Base-by-base conservation (phyloP, 2,329 filamentous ascomycete genomes). In the Pseudogymnoascus sp. region DNA sequence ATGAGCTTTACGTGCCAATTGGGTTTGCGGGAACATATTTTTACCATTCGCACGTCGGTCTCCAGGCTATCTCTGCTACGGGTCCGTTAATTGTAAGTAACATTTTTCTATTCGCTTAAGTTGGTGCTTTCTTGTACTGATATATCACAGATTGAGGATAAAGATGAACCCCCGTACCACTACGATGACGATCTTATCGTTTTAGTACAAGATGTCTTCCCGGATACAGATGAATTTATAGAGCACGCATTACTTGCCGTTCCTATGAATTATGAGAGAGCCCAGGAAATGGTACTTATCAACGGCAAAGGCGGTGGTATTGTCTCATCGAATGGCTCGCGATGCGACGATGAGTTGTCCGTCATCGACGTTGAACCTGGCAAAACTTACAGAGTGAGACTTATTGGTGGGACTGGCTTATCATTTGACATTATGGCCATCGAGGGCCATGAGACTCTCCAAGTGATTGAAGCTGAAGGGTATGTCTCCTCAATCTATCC, bases 171-270 rank as follows among this genome's bases (percentile, higher is more conserved):
- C 31, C 85, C 85, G 0, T 88, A 86, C 66, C 42, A 78, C 0
- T 89, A 87, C 66, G 83, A 89, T 63, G 85, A 82, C 2, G 86
- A 89, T 25, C 76, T 80, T 0, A 77, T 83, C 2, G 63, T 89
- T 2, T 70, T 78, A 10, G 72, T 88, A 1, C 76, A 78, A 3
- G 86, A 89, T 66, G 80, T 82, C 66, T 89, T 83, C 71, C 76
- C 76, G 37, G 78, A 80, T 61, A 77, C 78, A 0, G 84, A 89
- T 65, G 63, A 75, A 0, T 70, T 72, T 0, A 80, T 89, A 28
- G 79, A 81, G 63, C 64, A 74, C 0, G 83, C 80, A 0, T 74
- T 89, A 1, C 67, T 72, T 0, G 75, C 74, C 1, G 73, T 71
- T 2, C 81, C 82, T 0, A 83, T 87, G 65, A 69, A 71, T 6